These are phyloP conservation scores for Clitopilus passeckerianus DNA, from an alignment of 768 basidiomycete species.

Conservation along the genomic window DNA sequence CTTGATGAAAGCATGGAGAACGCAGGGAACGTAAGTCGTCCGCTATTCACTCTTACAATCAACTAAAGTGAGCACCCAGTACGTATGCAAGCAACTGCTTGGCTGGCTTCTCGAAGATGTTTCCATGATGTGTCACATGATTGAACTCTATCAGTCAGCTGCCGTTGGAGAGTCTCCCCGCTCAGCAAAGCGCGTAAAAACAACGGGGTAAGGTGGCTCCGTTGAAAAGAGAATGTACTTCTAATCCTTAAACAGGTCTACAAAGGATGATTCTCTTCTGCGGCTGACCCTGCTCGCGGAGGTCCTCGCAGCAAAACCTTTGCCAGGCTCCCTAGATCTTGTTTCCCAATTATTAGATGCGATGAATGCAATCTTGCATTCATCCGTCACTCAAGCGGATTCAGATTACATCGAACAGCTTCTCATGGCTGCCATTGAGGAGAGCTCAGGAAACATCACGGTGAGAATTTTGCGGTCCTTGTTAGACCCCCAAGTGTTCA, in stretches of 20 bases:
- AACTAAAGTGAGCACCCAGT: conserved; percentile 24
- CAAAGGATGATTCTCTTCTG: conserved; percentile 33
- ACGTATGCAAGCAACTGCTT: conserved; percentile 46
- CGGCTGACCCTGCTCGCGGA: conserved; percentile 62
- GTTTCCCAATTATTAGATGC: conserved; percentile 69
- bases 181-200: conserved; percentile 60
- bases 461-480: conserved; percentile 29
- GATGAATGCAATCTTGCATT: conserved; percentile 59
- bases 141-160: conserved; percentile 43
- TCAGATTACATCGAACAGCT: conserved; percentile 79
- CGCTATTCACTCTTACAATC: neutral
- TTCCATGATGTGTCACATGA: conserved; percentile 45
- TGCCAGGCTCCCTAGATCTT: conserved; percentile 70
- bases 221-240: neutral
- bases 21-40: conserved; percentile 39
- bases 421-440: conserved; percentile 77
- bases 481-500: neutral
- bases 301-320: conserved; percentile 54
- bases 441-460: conserved; percentile 47
- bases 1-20: conserved; percentile 46
- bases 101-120: conserved; percentile 44
- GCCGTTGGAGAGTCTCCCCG: conserved; percentile 36
- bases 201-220: conserved; percentile 40
- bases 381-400: conserved; percentile 54
- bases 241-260: conserved; percentile 13